Conservation (phyloP, 1,284 basidiomycete genomes). For the Boletus smithii region DNA sequence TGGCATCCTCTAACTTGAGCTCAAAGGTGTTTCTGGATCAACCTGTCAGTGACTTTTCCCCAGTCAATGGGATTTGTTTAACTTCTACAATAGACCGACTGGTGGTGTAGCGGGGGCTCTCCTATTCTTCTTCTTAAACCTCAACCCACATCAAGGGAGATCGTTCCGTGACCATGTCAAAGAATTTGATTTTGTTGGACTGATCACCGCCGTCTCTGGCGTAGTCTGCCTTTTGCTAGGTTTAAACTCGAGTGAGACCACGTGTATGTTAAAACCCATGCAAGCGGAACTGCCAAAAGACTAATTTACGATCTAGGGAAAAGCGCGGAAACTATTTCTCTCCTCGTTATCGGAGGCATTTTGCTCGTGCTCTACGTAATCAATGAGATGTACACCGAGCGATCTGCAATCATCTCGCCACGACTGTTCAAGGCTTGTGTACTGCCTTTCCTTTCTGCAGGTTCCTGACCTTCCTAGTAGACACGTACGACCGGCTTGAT, state of each 20-base stretch:
- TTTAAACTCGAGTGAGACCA: constrained; percentile 32
- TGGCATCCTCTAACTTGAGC: constrained; percentile 4
- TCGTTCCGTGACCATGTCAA: constrained; percentile 33
- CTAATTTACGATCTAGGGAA: constrained; percentile 26
- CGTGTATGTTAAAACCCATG: constrained; percentile 16
- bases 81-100: constrained; percentile 32
- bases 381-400: constrained; percentile 48
- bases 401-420: constrained; percentile 51
- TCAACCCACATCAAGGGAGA: constrained; percentile 34
- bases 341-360: constrained; percentile 45
- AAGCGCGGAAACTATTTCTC: constrained; percentile 42
- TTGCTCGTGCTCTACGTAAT: constrained; percentile 40
- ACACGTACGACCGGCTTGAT: constrained; percentile 45
- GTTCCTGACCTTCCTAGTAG: constrained; percentile 11
- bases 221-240: constrained; percentile 47
- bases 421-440: constrained; percentile 39
- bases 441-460: not conserved
- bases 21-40: constrained; percentile 37
- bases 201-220: constrained; percentile 43
- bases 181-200: constrained; percentile 50
- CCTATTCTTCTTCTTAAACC: constrained; percentile 34
- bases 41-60: constrained; percentile 28
- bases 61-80: not conserved
- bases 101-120: constrained; percentile 42
- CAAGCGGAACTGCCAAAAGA: not conserved